Percentiles rank a stretch among this genome's conserved stretches.
Conservation (phyloP, 1,284 basidiomycete species). For the Boletus hoseneyae region DNA sequence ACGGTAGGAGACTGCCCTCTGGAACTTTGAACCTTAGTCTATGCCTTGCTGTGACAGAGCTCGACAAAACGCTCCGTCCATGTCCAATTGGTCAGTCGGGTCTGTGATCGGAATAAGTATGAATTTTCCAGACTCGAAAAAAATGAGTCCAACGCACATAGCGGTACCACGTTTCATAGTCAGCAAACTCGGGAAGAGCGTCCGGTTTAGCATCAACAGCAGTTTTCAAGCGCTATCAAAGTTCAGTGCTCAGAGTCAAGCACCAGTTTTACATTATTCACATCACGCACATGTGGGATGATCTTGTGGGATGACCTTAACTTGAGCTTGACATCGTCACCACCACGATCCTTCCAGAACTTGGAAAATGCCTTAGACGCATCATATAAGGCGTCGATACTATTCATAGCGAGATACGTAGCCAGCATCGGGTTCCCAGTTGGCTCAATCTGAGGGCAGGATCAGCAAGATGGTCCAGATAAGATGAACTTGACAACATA, state of each 20-base stretch:
- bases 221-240: constrained; percentile 20
- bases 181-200: constrained; percentile 21
- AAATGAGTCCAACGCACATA: constrained; percentile 17
- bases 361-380: constrained; percentile 26
- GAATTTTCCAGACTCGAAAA: not conserved
- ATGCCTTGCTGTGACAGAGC: constrained; percentile 14
- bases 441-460: constrained; percentile 12
- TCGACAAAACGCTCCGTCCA: constrained; percentile 31
- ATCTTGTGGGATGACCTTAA: constrained; percentile 22
- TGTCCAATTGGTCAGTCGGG: constrained; percentile 19
- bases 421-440: constrained; percentile 3
- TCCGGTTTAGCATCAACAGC: constrained; percentile 15
- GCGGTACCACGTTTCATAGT: constrained; percentile 28
- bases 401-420: constrained; percentile 9
- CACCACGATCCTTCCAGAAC: constrained; percentile 24
- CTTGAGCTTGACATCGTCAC: constrained; percentile 17
- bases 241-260: not conserved
- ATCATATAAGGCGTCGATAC: constrained; percentile 24
- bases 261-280: not conserved
- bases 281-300: constrained; percentile 25
- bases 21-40: not conserved
- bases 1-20: constrained; percentile 1
- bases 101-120: constrained; percentile 9
- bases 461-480: not conserved
- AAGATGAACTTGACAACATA: constrained; percentile 7